Evolutionary conservation across 2,329 filamentous ascomycete genomes (phyloP), one percentile per base, ranked within the genome.

Genomic region (Alternaria sp.): DNA sequence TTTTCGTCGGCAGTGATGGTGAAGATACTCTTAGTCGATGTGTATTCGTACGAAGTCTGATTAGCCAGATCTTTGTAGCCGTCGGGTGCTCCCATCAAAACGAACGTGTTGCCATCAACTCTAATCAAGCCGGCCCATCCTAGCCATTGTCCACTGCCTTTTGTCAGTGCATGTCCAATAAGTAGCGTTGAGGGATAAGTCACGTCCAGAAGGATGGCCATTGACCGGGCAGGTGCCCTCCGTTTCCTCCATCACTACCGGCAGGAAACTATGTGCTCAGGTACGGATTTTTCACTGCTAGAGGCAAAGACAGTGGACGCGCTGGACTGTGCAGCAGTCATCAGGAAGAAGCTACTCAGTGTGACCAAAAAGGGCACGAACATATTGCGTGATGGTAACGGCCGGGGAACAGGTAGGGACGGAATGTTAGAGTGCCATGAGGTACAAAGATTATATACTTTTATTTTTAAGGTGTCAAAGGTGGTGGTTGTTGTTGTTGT

Each of bases 211-310:
- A 90, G 1, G 79, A 81, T 1, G 89, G 85, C 88, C 88, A 93
- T 70, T 86, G 77, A 2, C 89, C 89, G 0, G 89, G 84, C 29
- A 93, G 81, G 58, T 89, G 85, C 1, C 88, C 88, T 33, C 87
- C 87, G 69, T 88, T 86, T 9, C 85, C 84, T 23, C 84, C 85
- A 72, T 87, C 82, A 28, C 80, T 84, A 1, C 87, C 88, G 9
- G 83, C 87, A 56, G 84, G 78, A 40, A 89, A 81, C 88, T 89
- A 92, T 13, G 87, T 85, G 71, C 86, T 92, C 14, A 93, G 77
- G 66, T 93, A 94, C 0, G 91, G 91, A 9, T 87, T 89, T 61
- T 86, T 87, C 42, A 93, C 90, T 41, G 90, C 90, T 33, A 94
- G 77, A 11, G 91, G 90, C 28, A 90, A 81, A 1, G 89, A 84